These are phyloP conservation scores for Malassezia dermatis DNA, from an alignment of 1,284 basidiomycete species.

Conservation along the genomic window DNA sequence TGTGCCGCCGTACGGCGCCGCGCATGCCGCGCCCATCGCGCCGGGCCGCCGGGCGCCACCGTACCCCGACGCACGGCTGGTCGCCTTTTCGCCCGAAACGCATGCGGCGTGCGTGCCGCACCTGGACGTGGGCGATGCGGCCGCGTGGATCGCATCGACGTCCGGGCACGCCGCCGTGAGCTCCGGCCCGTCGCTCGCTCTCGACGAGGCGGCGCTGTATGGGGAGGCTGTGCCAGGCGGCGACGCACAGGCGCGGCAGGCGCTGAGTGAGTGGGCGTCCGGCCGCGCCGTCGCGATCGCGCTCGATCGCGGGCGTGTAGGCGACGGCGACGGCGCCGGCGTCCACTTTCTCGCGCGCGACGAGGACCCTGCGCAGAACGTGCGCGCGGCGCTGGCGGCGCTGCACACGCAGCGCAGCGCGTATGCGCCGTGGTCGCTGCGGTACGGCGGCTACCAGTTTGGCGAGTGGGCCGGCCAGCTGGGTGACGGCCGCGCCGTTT, in stretches of 20 bases:
- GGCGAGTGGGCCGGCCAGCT: conserved; percentile 90
- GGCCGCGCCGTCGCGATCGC: conserved; percentile 11
- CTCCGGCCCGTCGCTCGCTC: conserved; percentile 28
- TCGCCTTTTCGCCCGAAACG: conserved; percentile 59
- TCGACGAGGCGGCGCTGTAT: conserved; percentile 3
- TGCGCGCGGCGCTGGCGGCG: background rate
- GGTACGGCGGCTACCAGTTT: conserved; percentile 58
- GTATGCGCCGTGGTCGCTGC: conserved; percentile 38
- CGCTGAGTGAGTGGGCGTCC: conserved; percentile 15
- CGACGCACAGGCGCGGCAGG: conserved; percentile 8
- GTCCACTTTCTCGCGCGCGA: conserved; percentile 23
- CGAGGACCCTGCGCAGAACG: background rate
- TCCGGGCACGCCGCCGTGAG: conserved; percentile 43
- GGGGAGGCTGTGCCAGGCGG: background rate
- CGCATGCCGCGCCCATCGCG: background rate
- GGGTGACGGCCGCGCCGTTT: conserved; percentile 86
- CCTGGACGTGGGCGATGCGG: conserved; percentile 74
- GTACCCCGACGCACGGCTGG: conserved; percentile 50
- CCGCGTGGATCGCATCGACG: conserved; percentile 55
- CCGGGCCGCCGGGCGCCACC: conserved; percentile 12
- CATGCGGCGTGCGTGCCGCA: conserved; percentile 69
- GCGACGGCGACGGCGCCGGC: conserved; percentile 18
- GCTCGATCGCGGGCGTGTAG: conserved; percentile 7
- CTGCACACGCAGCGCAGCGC: conserved; percentile 3
- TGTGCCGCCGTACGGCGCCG: conserved; percentile 10